phyloP scores from a whole-genome alignment of 2,329 filamentous ascomycete species.

The Cryoendolithus antarcticus region DNA sequence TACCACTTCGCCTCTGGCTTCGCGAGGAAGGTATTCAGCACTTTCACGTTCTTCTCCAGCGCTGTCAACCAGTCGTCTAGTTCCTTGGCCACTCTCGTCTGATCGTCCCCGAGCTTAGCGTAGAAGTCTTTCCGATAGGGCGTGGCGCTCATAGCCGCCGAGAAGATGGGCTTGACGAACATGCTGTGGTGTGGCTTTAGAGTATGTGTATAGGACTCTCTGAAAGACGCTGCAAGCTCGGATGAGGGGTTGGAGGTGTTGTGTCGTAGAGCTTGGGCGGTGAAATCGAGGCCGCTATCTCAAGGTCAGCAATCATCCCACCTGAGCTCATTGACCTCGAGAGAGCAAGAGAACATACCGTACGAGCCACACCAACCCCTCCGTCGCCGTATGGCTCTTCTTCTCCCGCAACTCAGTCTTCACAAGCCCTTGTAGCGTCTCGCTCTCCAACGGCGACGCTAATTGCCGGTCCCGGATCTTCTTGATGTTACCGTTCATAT shows the following conservation, averaged over 20 bases:
- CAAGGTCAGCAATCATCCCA: neutral
- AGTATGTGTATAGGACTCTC: conserved; percentile 67
- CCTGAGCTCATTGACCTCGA: neutral
- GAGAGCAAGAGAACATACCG: conserved; percentile 47
- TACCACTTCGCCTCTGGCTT: conserved; percentile 36
- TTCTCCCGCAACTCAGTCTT: conserved; percentile 79
- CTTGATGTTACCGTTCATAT: conserved; percentile 88
- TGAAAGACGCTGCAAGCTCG: conserved; percentile 81
- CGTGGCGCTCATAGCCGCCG: conserved; percentile 79
- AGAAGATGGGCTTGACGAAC: conserved; percentile 83
- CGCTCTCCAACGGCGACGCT: conserved; percentile 65
- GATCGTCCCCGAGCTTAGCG: conserved; percentile 62
- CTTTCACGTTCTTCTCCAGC: conserved; percentile 65
- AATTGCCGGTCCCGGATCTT: conserved; percentile 80
- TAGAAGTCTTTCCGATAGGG: conserved; percentile 95
- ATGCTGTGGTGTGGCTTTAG: conserved; percentile 88
- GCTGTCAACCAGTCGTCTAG: conserved; percentile 62
- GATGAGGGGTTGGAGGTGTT: conserved; percentile 57
- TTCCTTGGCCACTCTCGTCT: conserved; percentile 48
- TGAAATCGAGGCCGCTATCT: conserved; percentile 81
- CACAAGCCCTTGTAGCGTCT: conserved; percentile 73
- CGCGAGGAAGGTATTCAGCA: conserved; percentile 54
- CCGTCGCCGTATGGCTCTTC: conserved; percentile 67
- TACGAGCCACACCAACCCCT: conserved; percentile 82
- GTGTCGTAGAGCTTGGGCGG: conserved; percentile 65